Base-by-base conservation (phyloP, 202 grass and related monocot genomes). In the Schoenoplectus triqueter region DNA sequence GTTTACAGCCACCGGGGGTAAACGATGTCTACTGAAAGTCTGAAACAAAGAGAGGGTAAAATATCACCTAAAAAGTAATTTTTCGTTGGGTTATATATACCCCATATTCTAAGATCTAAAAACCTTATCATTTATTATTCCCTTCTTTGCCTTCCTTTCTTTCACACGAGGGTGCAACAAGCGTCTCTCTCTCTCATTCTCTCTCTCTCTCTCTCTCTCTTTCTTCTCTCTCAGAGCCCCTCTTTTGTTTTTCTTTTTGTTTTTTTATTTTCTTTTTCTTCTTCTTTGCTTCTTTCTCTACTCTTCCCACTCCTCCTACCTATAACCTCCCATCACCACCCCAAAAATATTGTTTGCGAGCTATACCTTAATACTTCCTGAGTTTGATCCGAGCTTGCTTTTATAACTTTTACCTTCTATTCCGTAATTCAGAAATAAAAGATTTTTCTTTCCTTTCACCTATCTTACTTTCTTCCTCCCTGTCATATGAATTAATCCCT, bases 91-190 rank as follows among this genome's bases (percentile, higher is more conserved):
- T 18, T 71, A 71, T 71, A 71, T 71, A 71, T 18, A 18, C 41
- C 68, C 68, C 13, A 44, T 41, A 68, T 69, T 69, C 66, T 11
- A 44, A 69, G 31, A 69, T 69, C 66, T 41, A 42, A 42, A n/a
- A 69, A 69, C 66, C 66, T 42, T 69, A 69, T 44, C 66, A 69
- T n/a, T 69, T 69, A 69, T 69, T 69, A 69, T 31, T 31, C 31
- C 31, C 31, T 31, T 31, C 31, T 31, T 69, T 69, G 3, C 65
- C 2, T 67, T 66, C 64, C 22, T 63, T 22, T 64, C 62, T 69
- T 69, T 69, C 66, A 44, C 65, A 42, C 65, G 0, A 59, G 66
- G 66, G 66, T 69, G 66, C 66, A 69, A 69, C 6, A 44, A 69
- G 59, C 59, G 2, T 15, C n/a, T 15, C 3, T 11, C 64, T 10